These are phyloP conservation scores for Diaporthe caulivora DNA, from an alignment of 2,329 filamentous ascomycete species.

Conservation along the genomic window DNA sequence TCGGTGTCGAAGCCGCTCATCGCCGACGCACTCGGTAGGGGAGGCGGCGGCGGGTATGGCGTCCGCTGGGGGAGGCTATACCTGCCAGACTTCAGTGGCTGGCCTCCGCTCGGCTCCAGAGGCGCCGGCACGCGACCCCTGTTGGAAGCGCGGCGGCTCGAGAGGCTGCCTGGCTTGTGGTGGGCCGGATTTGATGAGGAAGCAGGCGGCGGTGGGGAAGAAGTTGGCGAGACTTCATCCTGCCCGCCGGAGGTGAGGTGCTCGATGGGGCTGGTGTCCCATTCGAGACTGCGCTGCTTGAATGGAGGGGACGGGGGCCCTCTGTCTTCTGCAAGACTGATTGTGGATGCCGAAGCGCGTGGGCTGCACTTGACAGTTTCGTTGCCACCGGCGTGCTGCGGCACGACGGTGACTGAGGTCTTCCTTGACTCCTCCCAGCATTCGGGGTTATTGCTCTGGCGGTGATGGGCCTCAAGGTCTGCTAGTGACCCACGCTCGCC, in stretches of 20 bases:
- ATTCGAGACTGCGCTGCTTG: slow-evolving; percentile 18
- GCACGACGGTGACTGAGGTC: slow-evolving; percentile 28
- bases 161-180: slow-evolving; percentile 28
- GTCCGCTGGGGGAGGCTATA: slow-evolving; percentile 11
- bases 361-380: slow-evolving; percentile 25
- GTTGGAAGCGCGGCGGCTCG: slow-evolving; percentile 30
- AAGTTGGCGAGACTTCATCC: slow-evolving; percentile 9
- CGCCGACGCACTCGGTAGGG: neutral
- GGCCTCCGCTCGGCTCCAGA: slow-evolving; percentile 6
- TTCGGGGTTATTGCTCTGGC: neutral
- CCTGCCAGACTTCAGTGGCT: neutral
- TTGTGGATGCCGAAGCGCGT: neutral
- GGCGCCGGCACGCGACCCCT: slow-evolving; percentile 18
- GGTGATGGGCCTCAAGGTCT: neutral
- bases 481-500: neutral
- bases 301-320: neutral
- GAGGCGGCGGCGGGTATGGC: slow-evolving; percentile 36
- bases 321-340: neutral
- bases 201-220: slow-evolving; percentile 4
- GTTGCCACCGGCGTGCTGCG: slow-evolving; percentile 25
- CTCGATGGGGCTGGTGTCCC: slow-evolving; percentile 17
- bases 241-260: neutral
- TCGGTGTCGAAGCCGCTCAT: slow-evolving; percentile 31
- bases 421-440: slow-evolving; percentile 1
- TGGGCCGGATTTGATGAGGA: neutral